Conservation (phyloP, 2,329 filamentous ascomycete species). For the Macrophomina tecta region DNA sequence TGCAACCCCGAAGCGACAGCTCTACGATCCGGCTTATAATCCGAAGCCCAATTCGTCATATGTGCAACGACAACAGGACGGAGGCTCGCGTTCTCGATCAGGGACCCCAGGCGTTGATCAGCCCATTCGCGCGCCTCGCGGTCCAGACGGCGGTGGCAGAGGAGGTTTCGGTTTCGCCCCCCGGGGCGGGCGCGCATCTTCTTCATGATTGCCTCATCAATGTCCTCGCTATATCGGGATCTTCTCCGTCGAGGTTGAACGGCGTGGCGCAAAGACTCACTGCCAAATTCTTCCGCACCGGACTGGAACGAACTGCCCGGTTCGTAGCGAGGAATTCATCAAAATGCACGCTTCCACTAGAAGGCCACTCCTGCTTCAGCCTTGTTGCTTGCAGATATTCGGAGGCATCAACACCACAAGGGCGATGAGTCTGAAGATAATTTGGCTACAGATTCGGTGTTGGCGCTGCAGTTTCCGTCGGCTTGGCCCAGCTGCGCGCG, state of each 20-base stretch:
- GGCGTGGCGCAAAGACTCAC: not conserved
- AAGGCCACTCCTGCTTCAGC: not conserved
- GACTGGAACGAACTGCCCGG: slow-evolving; percentile 2
- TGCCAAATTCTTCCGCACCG: slow-evolving; percentile 15
- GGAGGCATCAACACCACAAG: not conserved
- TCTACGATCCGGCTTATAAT: slow-evolving; percentile 79
- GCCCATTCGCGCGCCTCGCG: slow-evolving; percentile 74
- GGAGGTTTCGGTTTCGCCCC: slow-evolving; percentile 74
- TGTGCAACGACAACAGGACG: slow-evolving; percentile 38
- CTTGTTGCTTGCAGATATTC: not conserved
- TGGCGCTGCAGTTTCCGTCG: not conserved
- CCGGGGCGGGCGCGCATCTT: slow-evolving; percentile 18
- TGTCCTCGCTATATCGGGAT: not conserved
- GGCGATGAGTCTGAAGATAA: not conserved
- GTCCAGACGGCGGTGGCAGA: slow-evolving; percentile 77
- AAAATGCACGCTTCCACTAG: not conserved
- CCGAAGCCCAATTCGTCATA: slow-evolving; percentile 61
- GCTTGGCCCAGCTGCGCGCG: not conserved
- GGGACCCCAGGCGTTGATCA: slow-evolving; percentile 67
- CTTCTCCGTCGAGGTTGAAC: not conserved
- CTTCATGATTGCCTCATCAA: not conserved
- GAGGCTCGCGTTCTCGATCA: slow-evolving; percentile 54
- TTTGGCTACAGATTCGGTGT: not conserved
- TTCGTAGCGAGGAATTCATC: slow-evolving; percentile 5
- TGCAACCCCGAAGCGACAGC: slow-evolving; percentile 60